Conservation (phyloP, 768 basidiomycete species). For the Suillus americanus region DNA sequence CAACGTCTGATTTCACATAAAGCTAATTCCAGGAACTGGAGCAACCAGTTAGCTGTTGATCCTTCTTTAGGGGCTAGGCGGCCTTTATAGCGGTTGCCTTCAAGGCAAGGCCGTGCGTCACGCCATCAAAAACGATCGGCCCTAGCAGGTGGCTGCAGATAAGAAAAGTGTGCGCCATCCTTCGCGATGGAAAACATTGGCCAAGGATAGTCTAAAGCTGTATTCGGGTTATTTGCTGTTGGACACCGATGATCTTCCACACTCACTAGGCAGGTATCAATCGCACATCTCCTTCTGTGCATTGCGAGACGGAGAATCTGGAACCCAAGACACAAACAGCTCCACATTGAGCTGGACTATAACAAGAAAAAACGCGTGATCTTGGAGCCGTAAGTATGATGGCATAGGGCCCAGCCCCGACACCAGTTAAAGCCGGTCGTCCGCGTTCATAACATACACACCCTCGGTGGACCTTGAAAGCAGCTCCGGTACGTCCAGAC, state of each 20-base stretch:
- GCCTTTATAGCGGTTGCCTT: background rate
- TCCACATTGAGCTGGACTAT: background rate
- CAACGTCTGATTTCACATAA: background rate
- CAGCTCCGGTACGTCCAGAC: background rate
- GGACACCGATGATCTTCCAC: background rate
- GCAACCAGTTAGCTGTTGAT: background rate
- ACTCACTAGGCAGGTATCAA: background rate
- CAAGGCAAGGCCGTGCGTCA: background rate
- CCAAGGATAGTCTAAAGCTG: background rate
- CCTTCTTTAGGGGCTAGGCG: constrained; percentile 2
- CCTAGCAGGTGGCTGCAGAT: background rate
- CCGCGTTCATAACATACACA: background rate
- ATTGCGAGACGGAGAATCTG: background rate
- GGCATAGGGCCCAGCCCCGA: background rate
- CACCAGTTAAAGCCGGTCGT: background rate
- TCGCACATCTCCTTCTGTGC: background rate
- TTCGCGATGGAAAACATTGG: too few relatives aligned
- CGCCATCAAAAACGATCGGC: background rate
- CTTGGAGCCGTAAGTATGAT: background rate
- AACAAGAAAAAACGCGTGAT: background rate
- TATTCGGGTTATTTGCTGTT: too few relatives aligned
- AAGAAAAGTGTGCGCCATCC: background rate
- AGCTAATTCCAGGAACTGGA: background rate
- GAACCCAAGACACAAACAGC: background rate
- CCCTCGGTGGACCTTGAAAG: background rate